Evolutionary conservation across 768 basidiomycete species (phyloP).

Genomic region (Ramaria rubella): DNA sequence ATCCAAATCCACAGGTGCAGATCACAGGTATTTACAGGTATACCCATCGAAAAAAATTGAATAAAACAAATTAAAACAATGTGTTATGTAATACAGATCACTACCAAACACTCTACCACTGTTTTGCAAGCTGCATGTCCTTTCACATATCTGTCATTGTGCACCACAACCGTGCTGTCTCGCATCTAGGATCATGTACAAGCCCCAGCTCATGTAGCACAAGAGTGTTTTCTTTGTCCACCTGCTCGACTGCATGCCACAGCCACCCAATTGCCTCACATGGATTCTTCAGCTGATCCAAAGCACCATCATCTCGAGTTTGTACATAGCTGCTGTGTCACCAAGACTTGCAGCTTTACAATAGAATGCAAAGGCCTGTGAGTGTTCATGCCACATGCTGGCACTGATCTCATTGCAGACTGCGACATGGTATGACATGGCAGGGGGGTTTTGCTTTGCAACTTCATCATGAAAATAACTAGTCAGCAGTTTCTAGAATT

Average conservation of each 20-base stretch:
- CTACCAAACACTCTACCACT: too few relatives aligned
- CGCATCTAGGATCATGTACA: constrained; percentile 73
- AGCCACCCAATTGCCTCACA: constrained; percentile 95
- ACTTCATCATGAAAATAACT: constrained; percentile 94
- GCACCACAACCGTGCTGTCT: constrained; percentile 58
- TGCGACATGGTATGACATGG: constrained; percentile 92
- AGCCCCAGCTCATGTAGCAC: constrained; percentile 90
- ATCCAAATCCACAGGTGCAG: too few relatives aligned
- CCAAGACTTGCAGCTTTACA: constrained; percentile 93
- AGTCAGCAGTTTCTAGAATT: too few relatives aligned
- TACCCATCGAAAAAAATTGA: too few relatives aligned
- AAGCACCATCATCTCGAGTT: constrained; percentile 96
- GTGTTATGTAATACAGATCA: too few relatives aligned
- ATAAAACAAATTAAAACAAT: too few relatives aligned
- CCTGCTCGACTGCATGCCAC: constrained; percentile 90
- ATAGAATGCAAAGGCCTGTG: constrained; percentile 91
- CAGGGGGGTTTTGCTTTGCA: constrained; percentile 92
- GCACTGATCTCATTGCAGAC: constrained; percentile 99
- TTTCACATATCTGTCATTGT: constrained; percentile 81
- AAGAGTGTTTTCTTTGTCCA: constrained; percentile 97
- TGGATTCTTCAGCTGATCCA: constrained; percentile 78
- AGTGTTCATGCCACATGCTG: constrained; percentile 82
- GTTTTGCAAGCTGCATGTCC: constrained; percentile 91
- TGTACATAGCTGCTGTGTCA: constrained; percentile 98
- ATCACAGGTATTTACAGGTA: too few relatives aligned